Evolutionary conservation across 805 yeast genomes (phyloP).

Genomic region (Sungouiella thailandica): DNA sequence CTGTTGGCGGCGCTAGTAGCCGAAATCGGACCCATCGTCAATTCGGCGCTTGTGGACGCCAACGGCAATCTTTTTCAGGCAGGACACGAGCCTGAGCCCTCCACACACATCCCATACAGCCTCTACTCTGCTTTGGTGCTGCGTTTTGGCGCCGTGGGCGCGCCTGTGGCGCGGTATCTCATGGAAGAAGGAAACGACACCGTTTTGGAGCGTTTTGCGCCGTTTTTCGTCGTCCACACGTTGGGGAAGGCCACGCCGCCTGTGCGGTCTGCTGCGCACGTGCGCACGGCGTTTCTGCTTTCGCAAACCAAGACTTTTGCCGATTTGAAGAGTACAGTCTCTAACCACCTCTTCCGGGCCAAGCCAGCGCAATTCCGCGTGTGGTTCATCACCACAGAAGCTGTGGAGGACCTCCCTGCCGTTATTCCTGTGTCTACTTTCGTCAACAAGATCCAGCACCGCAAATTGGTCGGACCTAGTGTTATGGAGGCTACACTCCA

Average conservation of each 20-base stretch:
- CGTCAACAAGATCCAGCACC: slow-evolving; percentile 24
- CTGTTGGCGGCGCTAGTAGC: slow-evolving; percentile 22
- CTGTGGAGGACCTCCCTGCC: slow-evolving; percentile 18
- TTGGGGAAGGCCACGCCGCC: slow-evolving; percentile 16
- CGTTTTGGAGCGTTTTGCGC: slow-evolving; percentile 33
- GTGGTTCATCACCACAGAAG: slow-evolving; percentile 32
- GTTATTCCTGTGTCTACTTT: slow-evolving; percentile 23
- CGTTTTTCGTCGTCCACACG: slow-evolving; percentile 31
- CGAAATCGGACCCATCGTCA: slow-evolving; percentile 44
- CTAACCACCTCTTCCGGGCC: slow-evolving; percentile 18
- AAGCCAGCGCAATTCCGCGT: slow-evolving; percentile 21
- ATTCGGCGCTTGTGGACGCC: slow-evolving; percentile 38
- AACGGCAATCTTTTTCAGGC: slow-evolving; percentile 38
- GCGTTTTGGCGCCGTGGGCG: slow-evolving; percentile 51
- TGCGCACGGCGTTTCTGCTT: slow-evolving; percentile 12
- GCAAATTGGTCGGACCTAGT: slow-evolving; percentile 23
- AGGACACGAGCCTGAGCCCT: slow-evolving; percentile 14
- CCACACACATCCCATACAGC: slow-evolving; percentile 33
- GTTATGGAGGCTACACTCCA: slow-evolving; percentile 21
- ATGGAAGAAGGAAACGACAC: slow-evolving; percentile 23
- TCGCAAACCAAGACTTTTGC: slow-evolving; percentile 33
- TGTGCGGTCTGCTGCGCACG: slow-evolving; percentile 1
- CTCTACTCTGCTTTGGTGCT: slow-evolving; percentile 41
- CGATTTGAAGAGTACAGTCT: slow-evolving; percentile 26
- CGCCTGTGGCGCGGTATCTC: slow-evolving; percentile 29